Evolutionary conservation across 495 filamentous ascomycete genomes (phyloP).

Genomic region (Tuber borchii): DNA sequence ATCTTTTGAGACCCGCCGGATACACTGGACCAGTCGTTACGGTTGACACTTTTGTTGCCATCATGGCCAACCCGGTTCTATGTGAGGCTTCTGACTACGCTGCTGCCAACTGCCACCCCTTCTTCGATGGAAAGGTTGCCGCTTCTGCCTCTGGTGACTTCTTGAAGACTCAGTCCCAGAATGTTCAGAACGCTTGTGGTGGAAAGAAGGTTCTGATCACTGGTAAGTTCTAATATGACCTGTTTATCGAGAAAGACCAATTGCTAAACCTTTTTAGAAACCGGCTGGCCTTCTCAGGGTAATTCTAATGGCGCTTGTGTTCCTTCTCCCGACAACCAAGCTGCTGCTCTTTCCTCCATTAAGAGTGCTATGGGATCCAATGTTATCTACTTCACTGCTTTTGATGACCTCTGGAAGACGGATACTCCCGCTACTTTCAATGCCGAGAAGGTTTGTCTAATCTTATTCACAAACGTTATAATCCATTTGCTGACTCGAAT

Average conservation of each 20-base stretch:
- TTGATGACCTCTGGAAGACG: slow-evolving; percentile 74
- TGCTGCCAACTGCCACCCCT: slow-evolving; percentile 75
- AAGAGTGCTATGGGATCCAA: slow-evolving; percentile 50
- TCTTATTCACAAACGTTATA: neutral
- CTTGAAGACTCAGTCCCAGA: slow-evolving; percentile 49
- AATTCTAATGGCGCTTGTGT: slow-evolving; percentile 58
- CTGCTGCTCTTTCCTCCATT: slow-evolving; percentile 58
- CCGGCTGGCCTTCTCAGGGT: slow-evolving; percentile 74
- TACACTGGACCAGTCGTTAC: slow-evolving; percentile 70
- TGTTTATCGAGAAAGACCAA: neutral
- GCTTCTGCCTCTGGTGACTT: slow-evolving; percentile 60
- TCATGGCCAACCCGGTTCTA: slow-evolving; percentile 59
- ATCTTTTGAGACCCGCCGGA: slow-evolving; percentile 53
- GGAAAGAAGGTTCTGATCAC: slow-evolving; percentile 55
- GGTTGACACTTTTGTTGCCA: slow-evolving; percentile 68
- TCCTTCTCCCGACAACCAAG: slow-evolving; percentile 58
- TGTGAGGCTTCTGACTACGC: slow-evolving; percentile 70
- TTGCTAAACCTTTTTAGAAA: slow-evolving; percentile 51
- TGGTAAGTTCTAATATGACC: slow-evolving; percentile 26
- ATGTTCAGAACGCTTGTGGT: slow-evolving; percentile 50
- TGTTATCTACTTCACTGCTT: slow-evolving; percentile 65
- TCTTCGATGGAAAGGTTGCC: slow-evolving; percentile 61
- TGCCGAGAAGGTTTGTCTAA: slow-evolving; percentile 52
- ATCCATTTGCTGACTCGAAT: slow-evolving; percentile 12
- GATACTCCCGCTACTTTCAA: slow-evolving; percentile 57